A percentile compares a stretch with the other conserved stretches of the same genome.
These are phyloP conservation scores for Alternaria sp. DNA, from an alignment of 2,329 filamentous ascomycete species.

Conservation along the genomic window DNA sequence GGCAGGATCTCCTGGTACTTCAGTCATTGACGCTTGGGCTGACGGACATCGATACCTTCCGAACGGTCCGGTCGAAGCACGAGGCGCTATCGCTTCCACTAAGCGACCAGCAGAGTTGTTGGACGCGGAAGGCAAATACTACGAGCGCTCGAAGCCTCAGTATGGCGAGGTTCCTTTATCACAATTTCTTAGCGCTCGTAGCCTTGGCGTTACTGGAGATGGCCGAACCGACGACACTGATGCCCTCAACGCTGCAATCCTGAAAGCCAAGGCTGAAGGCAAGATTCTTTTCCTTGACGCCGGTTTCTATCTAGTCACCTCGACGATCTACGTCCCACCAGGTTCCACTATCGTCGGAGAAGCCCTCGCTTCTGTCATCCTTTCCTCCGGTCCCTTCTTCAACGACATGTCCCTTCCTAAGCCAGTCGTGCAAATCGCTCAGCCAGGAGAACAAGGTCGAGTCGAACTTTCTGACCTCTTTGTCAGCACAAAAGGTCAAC, in stretches of 20 bases:
- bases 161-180: conserved; percentile 60
- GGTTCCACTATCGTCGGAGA: conserved; percentile 84
- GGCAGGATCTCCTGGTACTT: conserved; percentile 31
- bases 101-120: conserved; percentile 55
- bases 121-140: conserved; percentile 57
- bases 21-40: conserved; percentile 40
- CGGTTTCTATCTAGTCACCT: conserved; percentile 63
- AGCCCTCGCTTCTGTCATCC: conserved; percentile 82
- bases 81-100: conserved; percentile 55
- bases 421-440: conserved; percentile 73
- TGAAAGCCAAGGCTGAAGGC: conserved; percentile 65
- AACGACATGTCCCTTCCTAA: conserved; percentile 63
- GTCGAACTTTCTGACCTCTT: conserved; percentile 78
- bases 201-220: conserved; percentile 75
- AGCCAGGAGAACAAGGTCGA: conserved; percentile 67
- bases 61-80: conserved; percentile 53
- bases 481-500: conserved; percentile 71
- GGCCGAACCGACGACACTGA: conserved; percentile 84
- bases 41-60: conserved; percentile 45
- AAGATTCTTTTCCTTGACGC: conserved; percentile 65
- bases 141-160: conserved; percentile 60
- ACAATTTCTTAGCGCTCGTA: conserved; percentile 65
- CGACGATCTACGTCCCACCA: conserved; percentile 66
- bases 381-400: conserved; percentile 70
- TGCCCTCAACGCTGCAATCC: conserved; percentile 76